Percentiles rank a stretch among this genome's conserved stretches.
Conservation (phyloP, 495 filamentous ascomycete genomes). For the Aspergillus nidulans region DNA sequence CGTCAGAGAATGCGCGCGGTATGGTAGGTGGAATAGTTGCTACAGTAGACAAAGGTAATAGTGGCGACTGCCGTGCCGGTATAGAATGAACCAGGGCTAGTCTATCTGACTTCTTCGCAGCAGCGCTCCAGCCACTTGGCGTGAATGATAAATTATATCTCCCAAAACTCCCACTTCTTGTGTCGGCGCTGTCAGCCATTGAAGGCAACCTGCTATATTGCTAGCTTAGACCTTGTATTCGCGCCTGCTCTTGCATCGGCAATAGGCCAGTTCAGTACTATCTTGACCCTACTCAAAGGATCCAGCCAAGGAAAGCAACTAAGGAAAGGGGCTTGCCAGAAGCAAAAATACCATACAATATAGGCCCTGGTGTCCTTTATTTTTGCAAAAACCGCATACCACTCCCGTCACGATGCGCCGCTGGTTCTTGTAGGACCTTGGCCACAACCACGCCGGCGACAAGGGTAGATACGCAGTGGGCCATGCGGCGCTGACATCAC, state of each 20-base stretch:
- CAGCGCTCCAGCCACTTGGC: not conserved
- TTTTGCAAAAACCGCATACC: not conserved
- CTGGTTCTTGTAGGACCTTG: too few relatives aligned
- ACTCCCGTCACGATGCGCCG: too few relatives aligned
- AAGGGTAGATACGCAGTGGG: too few relatives aligned
- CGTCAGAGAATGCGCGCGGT: too few relatives aligned
- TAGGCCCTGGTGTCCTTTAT: not conserved
- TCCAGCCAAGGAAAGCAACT: not conserved
- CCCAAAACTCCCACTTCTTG: not conserved
- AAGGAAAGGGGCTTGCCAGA: not conserved
- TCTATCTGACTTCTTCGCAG: too few relatives aligned
- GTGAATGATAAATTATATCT: not conserved
- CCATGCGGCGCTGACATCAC: not conserved
- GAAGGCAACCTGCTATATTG: not conserved
- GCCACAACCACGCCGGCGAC: too few relatives aligned
- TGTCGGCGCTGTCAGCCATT: not conserved
- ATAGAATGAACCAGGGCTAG: not conserved
- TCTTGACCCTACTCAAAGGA: not conserved
- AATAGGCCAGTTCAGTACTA: not conserved
- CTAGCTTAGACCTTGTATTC: not conserved
- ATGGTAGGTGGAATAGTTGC: not conserved
- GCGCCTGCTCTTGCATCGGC: not conserved
- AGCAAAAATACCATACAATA: not conserved
- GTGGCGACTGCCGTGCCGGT: not conserved
- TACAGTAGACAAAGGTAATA: not conserved